A percentile compares a stretch with the other conserved stretches of the same genome.
Conservation (phyloP, 306 rosid genomes). For the Chamaecrista fasciculata region DNA sequence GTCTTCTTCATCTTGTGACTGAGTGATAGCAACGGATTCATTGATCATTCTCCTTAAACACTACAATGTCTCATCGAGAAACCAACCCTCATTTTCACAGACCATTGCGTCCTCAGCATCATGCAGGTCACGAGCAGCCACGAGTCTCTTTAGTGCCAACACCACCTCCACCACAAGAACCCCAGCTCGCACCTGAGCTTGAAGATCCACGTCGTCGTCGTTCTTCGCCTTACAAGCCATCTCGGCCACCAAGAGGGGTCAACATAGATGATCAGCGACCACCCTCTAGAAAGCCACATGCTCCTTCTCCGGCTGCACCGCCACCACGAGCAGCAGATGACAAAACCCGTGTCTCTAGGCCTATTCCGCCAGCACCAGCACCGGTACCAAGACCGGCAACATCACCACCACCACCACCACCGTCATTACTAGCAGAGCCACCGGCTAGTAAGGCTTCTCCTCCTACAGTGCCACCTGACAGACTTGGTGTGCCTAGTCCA, state of each 20-base stretch:
- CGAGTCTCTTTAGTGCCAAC: conserved; percentile 19
- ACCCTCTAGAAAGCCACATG: no score
- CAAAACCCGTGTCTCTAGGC: no score
- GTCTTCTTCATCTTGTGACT: conserved; percentile 25
- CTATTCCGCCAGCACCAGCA: not conserved
- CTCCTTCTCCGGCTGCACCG: not conserved
- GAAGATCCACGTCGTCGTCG: conserved; percentile 3
- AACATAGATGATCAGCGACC: no score
- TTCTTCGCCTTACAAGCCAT: not conserved
- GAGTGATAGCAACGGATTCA: no score
- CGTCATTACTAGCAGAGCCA: not conserved
- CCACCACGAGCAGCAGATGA: not conserved
- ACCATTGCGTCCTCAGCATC: conserved; percentile 28
- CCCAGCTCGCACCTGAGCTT: no score
- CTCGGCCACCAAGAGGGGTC: no score
- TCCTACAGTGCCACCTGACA: not conserved
- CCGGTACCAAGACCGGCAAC: not conserved
- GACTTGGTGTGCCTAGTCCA: not conserved
- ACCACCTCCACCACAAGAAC: not conserved
- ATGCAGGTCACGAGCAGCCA: conserved; percentile 23
- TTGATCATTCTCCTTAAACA: not conserved
- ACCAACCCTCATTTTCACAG: conserved; percentile 70
- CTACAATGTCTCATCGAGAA: conserved; percentile 59
- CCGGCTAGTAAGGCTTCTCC: no score
- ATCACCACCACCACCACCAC: not conserved